Conservation (phyloP, 176 grass and related monocot species). For the Cenchrus fungigraminus region DNA sequence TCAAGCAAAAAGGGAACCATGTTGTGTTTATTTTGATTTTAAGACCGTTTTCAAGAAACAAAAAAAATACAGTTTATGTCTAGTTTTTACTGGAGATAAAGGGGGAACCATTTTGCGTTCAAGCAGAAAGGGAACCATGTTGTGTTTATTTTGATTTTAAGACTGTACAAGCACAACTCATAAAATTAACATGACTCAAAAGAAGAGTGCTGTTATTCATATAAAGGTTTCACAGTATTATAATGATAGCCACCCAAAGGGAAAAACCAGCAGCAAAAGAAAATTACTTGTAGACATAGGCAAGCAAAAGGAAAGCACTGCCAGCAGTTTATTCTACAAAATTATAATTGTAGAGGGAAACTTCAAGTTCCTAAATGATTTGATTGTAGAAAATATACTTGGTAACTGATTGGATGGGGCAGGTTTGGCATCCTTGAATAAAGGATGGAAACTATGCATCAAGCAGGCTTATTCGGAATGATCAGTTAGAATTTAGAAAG, state of each 20-base stretch:
- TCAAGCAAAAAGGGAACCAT: not conserved
- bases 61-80: not conserved
- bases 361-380: not conserved
- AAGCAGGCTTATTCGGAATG: not conserved
- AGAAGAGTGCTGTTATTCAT: not conserved
- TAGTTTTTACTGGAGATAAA: not conserved
- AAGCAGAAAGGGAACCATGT: not conserved
- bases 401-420: not conserved
- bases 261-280: not conserved
- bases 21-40: not conserved
- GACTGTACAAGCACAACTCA: not conserved
- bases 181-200: too few relatives aligned
- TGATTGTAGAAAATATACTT: not conserved
- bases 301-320: not conserved
- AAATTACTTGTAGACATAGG: slow-evolving; percentile 1
- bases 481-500: slow-evolving; percentile 5
- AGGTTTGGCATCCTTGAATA: not conserved
- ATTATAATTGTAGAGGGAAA: not conserved
- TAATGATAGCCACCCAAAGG: not conserved
- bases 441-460: too few relatives aligned
- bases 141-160: not conserved
- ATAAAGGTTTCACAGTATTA: not conserved
- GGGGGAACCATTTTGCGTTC: not conserved
- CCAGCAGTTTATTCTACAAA: not conserved
- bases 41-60: not conserved